Percentiles rank a stretch among this genome's conserved stretches.
Evolutionary conservation across 495 filamentous ascomycete genomes (phyloP).

Genomic region (Talaromyces liani): DNA sequence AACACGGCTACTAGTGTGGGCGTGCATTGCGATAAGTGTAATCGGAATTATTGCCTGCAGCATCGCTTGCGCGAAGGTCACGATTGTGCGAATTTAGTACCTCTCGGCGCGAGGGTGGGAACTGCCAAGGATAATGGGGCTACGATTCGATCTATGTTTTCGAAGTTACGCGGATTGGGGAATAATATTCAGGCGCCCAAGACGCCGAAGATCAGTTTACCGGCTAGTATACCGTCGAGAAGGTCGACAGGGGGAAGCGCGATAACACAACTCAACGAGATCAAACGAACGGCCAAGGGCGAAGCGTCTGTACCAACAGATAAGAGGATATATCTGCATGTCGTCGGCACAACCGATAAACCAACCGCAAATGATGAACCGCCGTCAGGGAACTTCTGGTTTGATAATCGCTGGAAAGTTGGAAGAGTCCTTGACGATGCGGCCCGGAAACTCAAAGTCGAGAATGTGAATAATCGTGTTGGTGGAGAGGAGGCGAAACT

Average conservation of each 20-base stretch:
- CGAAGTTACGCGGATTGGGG: constrained; percentile 58
- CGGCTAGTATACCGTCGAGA: constrained; percentile 32
- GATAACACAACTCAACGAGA: constrained; percentile 54
- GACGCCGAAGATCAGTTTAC: constrained; percentile 37
- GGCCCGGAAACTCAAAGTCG: constrained; percentile 68
- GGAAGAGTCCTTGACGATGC: constrained; percentile 84
- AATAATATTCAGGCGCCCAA: constrained; percentile 45
- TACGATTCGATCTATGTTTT: constrained; percentile 52
- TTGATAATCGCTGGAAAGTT: constrained; percentile 77
- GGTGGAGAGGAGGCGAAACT: constrained; percentile 70
- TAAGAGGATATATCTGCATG: constrained; percentile 75
- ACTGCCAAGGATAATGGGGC: constrained; percentile 25
- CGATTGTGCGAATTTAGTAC: constrained; percentile 65
- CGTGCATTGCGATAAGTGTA: constrained; percentile 75
- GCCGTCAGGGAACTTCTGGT: constrained; percentile 76
- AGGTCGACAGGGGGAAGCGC: constrained; percentile 34
- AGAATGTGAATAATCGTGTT: constrained; percentile 83
- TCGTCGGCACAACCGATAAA: constrained; percentile 69
- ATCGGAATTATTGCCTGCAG: constrained; percentile 81
- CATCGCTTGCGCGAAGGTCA: constrained; percentile 86
- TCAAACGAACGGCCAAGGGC: constrained; percentile 85
- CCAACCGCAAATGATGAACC: constrained; percentile 68
- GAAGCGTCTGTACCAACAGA: constrained; percentile 72
- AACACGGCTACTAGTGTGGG: constrained; percentile 70
- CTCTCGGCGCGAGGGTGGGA: constrained; percentile 55